Evolutionary conservation across 352 stramenopile species (phyloP).

Genomic region (Globisporangium cederbergense): DNA sequence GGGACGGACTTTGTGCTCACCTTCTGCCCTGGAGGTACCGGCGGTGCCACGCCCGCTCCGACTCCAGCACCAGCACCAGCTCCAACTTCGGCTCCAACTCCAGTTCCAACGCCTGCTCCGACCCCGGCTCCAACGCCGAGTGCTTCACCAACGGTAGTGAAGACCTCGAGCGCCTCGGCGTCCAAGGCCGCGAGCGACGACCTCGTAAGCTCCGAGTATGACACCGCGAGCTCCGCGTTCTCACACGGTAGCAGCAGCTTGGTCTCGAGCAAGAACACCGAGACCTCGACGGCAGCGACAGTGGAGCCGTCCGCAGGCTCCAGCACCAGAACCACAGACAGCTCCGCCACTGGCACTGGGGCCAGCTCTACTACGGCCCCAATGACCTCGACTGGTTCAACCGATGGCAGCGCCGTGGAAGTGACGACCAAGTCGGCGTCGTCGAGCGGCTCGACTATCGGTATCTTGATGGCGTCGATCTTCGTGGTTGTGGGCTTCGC

Average conservation of each 20-base stretch:
- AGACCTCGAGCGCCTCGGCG: slow-evolving; percentile 13
- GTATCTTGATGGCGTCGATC: slow-evolving; percentile 16
- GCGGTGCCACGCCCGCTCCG: slow-evolving; percentile 21
- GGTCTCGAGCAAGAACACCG: neutral
- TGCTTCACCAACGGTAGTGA: slow-evolving; percentile 24
- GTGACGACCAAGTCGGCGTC: slow-evolving; percentile 51
- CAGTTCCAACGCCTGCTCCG: slow-evolving; percentile 16
- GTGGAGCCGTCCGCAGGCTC: slow-evolving; percentile 18
- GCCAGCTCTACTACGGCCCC: slow-evolving; percentile 4
- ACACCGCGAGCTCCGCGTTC: neutral
- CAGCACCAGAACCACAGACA: neutral
- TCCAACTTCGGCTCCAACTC: slow-evolving; percentile 22
- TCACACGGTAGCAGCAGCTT: slow-evolving; percentile 1
- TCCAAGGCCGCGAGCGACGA: slow-evolving; percentile 2
- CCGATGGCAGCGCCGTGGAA: slow-evolving; percentile 20
- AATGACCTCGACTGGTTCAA: slow-evolving; percentile 18
- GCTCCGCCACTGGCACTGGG: neutral
- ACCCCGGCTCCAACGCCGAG: slow-evolving; percentile 19
- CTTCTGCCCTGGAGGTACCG: slow-evolving; percentile 55
- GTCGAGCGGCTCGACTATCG: slow-evolving; percentile 11
- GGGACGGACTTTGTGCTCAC: slow-evolving; percentile 57
- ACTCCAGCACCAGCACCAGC: slow-evolving; percentile 19
- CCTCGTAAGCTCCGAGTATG: slow-evolving; percentile 2
- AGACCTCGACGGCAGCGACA: slow-evolving; percentile 13
- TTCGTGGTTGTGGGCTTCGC: slow-evolving; percentile 24